These are phyloP conservation scores for Raphanus raphanistrum DNA, from an alignment of 345 rosid species.

Conservation along the genomic window DNA sequence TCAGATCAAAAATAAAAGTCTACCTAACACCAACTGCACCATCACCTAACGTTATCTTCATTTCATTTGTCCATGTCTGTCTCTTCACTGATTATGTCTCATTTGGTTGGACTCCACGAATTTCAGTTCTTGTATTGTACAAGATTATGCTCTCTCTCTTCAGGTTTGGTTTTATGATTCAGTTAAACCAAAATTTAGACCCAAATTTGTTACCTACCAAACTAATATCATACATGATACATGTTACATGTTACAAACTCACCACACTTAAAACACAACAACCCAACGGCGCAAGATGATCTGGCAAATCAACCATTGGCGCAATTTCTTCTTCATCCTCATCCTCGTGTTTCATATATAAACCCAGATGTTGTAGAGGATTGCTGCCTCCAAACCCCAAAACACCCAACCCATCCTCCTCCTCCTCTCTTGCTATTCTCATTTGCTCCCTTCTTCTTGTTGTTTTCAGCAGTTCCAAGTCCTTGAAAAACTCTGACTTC, in stretches of 20 bases:
- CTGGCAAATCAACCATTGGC: conserved; percentile 25
- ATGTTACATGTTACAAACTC: background rate
- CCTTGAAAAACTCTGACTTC: conserved; percentile 73
- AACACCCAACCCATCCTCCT: conserved; percentile 63
- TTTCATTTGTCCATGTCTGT: background rate
- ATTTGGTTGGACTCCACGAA: background rate
- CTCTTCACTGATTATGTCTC: background rate
- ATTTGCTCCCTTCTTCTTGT: conserved; percentile 39
- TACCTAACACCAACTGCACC: background rate
- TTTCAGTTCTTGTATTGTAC: background rate
- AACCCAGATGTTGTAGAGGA: conserved; percentile 77
- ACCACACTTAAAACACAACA: background rate
- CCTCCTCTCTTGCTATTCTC: conserved; percentile 50
- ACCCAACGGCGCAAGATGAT: background rate
- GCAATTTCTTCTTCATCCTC: conserved; percentile 57
- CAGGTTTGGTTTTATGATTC: background rate
- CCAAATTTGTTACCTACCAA: background rate
- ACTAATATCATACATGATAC: background rate
- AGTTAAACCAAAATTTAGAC: background rate
- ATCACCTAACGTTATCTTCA: background rate
- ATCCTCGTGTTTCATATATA: conserved; percentile 66
- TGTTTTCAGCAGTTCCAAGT: conserved; percentile 72
- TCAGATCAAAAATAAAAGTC: background rate
- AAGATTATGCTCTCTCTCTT: background rate
- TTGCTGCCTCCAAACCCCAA: conserved; percentile 67